Conservation (phyloP, 2,329 filamentous ascomycete species). For the Polychaeton citri region DNA sequence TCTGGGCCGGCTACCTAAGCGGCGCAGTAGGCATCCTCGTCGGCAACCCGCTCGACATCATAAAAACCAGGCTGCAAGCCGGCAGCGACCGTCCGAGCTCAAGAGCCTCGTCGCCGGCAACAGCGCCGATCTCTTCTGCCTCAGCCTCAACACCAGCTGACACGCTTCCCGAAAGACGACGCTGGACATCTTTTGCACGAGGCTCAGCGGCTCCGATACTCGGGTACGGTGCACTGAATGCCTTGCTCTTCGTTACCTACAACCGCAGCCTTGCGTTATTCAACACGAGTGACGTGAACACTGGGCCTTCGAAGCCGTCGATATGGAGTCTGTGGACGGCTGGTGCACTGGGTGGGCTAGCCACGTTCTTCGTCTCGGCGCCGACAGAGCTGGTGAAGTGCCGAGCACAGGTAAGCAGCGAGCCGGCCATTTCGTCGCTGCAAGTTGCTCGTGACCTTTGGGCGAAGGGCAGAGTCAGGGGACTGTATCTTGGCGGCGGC, state of each 20-base stretch:
- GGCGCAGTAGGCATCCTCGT: conserved; percentile 77
- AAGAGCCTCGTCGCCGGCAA: conserved; percentile 2
- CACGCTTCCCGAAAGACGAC: background rate
- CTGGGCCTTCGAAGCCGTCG: conserved; percentile 8
- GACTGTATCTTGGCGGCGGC: conserved; percentile 67
- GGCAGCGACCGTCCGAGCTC: conserved; percentile 14
- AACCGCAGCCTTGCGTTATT: conserved; percentile 65
- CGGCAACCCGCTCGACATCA: conserved; percentile 59
- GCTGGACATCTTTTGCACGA: conserved; percentile 20
- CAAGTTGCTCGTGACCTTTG: conserved; percentile 19
- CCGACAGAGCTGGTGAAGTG: conserved; percentile 90
- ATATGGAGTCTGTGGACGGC: conserved; percentile 47
- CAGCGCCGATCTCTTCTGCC: conserved; percentile 1
- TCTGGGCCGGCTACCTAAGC: conserved; percentile 85
- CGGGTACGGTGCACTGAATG: conserved; percentile 83
- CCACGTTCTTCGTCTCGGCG: conserved; percentile 73
- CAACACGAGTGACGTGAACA: conserved; percentile 17
- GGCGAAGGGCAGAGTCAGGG: conserved; percentile 39
- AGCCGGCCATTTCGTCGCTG: conserved; percentile 14
- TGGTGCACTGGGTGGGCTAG: conserved; percentile 68
- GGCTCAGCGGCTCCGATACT: conserved; percentile 77
- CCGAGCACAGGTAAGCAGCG: conserved; percentile 55
- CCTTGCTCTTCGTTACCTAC: conserved; percentile 79
- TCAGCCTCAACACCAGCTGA: background rate
- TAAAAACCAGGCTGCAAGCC: conserved; percentile 74